Evolutionary conservation across 495 filamentous ascomycete genomes (phyloP).

Genomic region (Penicillium flavigenum): DNA sequence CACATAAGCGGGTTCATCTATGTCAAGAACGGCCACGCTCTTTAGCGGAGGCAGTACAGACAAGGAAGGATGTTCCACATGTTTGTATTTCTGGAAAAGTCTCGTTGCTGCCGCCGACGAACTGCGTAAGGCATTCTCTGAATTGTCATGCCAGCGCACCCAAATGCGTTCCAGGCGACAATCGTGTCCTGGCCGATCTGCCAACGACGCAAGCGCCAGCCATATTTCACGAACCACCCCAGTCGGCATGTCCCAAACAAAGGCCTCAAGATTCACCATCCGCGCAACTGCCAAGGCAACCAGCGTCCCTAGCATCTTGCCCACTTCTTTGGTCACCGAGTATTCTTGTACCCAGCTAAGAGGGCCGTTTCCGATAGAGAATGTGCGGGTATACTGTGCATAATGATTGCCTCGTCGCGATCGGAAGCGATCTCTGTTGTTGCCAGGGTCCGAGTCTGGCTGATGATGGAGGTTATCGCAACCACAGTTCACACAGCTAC

Average conservation of each 20-base stretch:
- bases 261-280: slow-evolving; percentile 88
- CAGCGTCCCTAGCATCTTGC: slow-evolving; percentile 90
- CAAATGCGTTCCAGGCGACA: slow-evolving; percentile 76
- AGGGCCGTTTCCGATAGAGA: slow-evolving; percentile 88
- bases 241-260: slow-evolving; percentile 96
- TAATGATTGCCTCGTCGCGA: slow-evolving; percentile 71
- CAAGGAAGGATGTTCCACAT: slow-evolving; percentile 82
- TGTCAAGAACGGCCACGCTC: slow-evolving; percentile 80
- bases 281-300: slow-evolving; percentile 81
- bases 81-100: slow-evolving; percentile 40
- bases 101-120: slow-evolving; percentile 14
- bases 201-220: slow-evolving; percentile 74
- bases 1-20: slow-evolving; percentile 84
- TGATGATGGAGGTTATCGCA: slow-evolving; percentile 25
- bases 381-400: slow-evolving; percentile 81
- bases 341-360: slow-evolving; percentile 82
- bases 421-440: slow-evolving; percentile 10
- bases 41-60: slow-evolving; percentile 79
- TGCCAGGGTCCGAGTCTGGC: slow-evolving; percentile 17
- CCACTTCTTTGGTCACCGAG: slow-evolving; percentile 81
- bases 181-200: slow-evolving; percentile 57
- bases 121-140: slow-evolving; percentile 40
- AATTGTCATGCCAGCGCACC: slow-evolving; percentile 90
- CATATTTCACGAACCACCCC: slow-evolving; percentile 86
- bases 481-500: slow-evolving; percentile 40